phyloP scores from a whole-genome alignment of 2,329 filamentous ascomycete species.

The Calycina herbarum region DNA sequence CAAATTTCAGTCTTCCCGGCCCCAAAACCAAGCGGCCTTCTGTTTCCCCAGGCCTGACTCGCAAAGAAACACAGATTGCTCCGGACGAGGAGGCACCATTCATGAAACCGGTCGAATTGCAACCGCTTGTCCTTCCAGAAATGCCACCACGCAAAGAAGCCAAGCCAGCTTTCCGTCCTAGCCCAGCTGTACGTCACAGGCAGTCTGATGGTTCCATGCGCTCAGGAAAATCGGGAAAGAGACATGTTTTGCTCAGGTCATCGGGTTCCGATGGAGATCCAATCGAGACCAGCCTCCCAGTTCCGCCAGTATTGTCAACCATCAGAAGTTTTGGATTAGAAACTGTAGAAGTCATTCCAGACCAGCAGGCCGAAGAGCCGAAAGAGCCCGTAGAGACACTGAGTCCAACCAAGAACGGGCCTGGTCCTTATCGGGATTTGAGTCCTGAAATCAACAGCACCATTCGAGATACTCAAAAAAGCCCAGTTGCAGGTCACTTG shows the following conservation, averaged over 20 bases:
- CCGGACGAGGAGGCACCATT: neutral
- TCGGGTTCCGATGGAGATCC: slow-evolving; percentile 23
- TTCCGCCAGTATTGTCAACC: slow-evolving; percentile 29
- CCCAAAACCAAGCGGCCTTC: slow-evolving; percentile 19
- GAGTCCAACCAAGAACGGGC: neutral
- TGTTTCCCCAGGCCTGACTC: neutral
- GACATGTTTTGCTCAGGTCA: slow-evolving; percentile 33
- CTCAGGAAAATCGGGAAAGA: slow-evolving; percentile 23
- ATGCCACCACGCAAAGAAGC: slow-evolving; percentile 4
- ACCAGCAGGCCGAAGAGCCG: neutral
- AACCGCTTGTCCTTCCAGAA: slow-evolving; percentile 1
- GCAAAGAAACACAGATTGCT: neutral
- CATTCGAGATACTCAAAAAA: slow-evolving; percentile 4
- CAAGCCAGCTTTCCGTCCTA: neutral
- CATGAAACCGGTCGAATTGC: slow-evolving; percentile 10
- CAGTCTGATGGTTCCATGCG: slow-evolving; percentile 24
- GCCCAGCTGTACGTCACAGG: slow-evolving; percentile 12
- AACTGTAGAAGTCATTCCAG: neutral
- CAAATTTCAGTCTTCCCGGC: slow-evolving; percentile 34
- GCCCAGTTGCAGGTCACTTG: slow-evolving; percentile 11
- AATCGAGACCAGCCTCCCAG: slow-evolving; percentile 29
- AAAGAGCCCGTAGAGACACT: neutral
- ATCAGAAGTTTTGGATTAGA: slow-evolving; percentile 9
- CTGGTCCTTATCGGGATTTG: neutral
- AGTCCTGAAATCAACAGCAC: slow-evolving; percentile 7